phyloP scores from a whole-genome alignment of 306 rosid genomes.

The Betula pendula region DNA sequence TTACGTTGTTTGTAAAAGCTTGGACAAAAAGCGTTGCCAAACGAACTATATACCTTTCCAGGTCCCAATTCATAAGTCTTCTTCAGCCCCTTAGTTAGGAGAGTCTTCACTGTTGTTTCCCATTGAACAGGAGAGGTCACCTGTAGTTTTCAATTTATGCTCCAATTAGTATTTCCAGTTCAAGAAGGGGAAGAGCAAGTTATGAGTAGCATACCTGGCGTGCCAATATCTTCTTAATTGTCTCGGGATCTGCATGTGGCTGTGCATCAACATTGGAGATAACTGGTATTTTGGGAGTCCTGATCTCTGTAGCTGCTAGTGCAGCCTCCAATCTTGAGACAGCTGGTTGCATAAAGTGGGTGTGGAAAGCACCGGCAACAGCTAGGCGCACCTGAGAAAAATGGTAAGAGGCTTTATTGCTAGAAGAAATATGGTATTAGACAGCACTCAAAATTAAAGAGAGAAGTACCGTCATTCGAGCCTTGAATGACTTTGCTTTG shows the following conservation, averaged over 20 bases:
- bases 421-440: conserved; percentile 7
- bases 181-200: conserved; percentile 4
- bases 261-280: conserved; percentile 91
- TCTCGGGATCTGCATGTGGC: conserved; percentile 84
- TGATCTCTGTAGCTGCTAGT: conserved; percentile 73
- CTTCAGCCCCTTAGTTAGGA: conserved; percentile 72
- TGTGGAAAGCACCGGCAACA: conserved; percentile 98
- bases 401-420: conserved; percentile 22
- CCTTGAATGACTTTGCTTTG: conserved; percentile 98
- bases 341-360: conserved; percentile 95
- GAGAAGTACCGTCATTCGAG: conserved; percentile 84
- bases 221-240: conserved; percentile 80
- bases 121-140: conserved; percentile 98
- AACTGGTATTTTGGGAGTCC: conserved; percentile 87
- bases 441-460: conserved; percentile 13
- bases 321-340: conserved; percentile 96
- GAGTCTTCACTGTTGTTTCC: conserved; percentile 94
- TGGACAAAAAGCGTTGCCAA: too few species aligned
- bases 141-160: conserved; percentile 41
- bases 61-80: conserved; percentile 95
- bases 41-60: conserved; percentile 98
- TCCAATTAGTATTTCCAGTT: conserved; percentile 25
- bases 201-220: conserved; percentile 60
- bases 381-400: conserved; percentile 82
- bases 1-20: too few species aligned